These are phyloP conservation scores for Ganoderma lingzhi DNA, from an alignment of 1,284 basidiomycete species.

Conservation along the genomic window DNA sequence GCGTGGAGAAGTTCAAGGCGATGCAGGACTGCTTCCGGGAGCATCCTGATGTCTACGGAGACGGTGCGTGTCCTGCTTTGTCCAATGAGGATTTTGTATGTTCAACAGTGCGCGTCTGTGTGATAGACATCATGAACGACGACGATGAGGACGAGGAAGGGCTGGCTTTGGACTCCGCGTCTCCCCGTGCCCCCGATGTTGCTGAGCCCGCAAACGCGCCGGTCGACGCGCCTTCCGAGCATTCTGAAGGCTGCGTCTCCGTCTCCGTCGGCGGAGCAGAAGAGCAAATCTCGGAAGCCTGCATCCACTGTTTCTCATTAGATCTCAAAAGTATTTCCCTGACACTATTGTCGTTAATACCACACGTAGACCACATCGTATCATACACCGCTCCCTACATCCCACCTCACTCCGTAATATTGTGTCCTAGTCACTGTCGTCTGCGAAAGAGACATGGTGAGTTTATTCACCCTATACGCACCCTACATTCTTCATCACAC, in stretches of 20 bases:
- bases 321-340: constrained; percentile 29
- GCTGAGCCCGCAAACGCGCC: constrained; percentile 19
- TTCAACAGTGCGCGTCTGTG: not conserved
- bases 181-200: constrained; percentile 10
- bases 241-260: constrained; percentile 15
- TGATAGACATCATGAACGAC: constrained; percentile 41
- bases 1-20: constrained; percentile 95
- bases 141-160: constrained; percentile 37
- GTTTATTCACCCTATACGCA: not conserved
- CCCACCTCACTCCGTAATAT: not conserved
- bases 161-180: constrained; percentile 15
- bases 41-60: constrained; percentile 95
- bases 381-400: constrained; percentile 10
- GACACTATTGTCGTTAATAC: constrained; percentile 26
- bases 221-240: constrained; percentile 16
- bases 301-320: constrained; percentile 18
- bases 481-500: not conserved
- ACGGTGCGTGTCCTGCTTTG: constrained; percentile 65
- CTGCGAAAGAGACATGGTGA: not conserved
- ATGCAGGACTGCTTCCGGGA: constrained; percentile 99
- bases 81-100: not conserved
- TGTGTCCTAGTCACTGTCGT: not conserved
- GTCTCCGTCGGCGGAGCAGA: constrained; percentile 13
- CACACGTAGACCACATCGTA: constrained; percentile 12
- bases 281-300: constrained; percentile 23